These are phyloP conservation scores for Aspergillus avenaceus DNA, from an alignment of 495 filamentous ascomycete species.

Conservation along the genomic window DNA sequence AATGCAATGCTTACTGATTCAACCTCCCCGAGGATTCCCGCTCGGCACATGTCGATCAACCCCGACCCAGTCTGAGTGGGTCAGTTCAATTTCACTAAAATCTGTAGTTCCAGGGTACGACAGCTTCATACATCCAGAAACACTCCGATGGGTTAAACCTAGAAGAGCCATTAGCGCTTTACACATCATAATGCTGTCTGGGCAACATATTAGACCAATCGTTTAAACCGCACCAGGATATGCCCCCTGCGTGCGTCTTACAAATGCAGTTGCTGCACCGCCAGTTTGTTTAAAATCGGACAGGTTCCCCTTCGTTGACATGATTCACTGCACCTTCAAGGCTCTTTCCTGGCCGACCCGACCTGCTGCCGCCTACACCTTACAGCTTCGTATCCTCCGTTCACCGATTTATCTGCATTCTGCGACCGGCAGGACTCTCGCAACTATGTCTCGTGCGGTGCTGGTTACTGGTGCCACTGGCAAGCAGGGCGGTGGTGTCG, in stretches of 20 bases:
- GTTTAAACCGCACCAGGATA: background rate
- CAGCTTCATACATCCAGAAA: background rate
- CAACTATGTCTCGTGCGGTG: conserved; percentile 15
- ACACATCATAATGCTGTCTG: background rate
- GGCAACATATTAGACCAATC: background rate
- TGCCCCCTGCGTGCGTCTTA: no score
- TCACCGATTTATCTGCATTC: background rate
- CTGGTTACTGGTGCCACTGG: conserved; percentile 70
- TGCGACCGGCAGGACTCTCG: background rate
- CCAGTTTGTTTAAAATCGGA: background rate
- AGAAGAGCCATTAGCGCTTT: background rate
- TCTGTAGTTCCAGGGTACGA: background rate
- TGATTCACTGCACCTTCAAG: background rate
- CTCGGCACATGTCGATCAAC: background rate
- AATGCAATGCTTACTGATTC: no score
- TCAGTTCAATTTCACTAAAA: background rate
- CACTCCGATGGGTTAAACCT: background rate
- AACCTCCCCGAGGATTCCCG: no score
- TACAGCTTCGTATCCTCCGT: background rate
- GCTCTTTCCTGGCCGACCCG: background rate
- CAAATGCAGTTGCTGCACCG: no score
- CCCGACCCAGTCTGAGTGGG: background rate
- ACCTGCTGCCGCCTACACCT: background rate
- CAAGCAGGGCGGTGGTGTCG: conserved; percentile 62
- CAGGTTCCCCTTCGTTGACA: background rate